phyloP scores from a whole-genome alignment of 1,284 basidiomycete genomes.

The Ustilago curta region DNA sequence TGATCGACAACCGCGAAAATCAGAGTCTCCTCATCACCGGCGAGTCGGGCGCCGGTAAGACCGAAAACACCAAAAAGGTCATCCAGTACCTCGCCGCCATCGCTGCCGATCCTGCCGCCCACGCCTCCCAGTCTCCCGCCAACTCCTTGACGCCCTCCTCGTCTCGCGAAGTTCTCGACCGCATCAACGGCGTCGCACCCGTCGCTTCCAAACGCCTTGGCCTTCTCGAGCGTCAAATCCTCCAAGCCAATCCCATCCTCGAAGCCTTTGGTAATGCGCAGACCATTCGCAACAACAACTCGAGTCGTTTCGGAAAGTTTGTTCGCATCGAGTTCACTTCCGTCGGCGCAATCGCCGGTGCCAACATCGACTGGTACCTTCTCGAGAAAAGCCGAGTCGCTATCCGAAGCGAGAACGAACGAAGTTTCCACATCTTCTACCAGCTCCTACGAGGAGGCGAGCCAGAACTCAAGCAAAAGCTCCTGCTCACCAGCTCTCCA shows the following conservation, averaged over 20 bases:
- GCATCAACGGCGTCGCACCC: constrained; percentile 55
- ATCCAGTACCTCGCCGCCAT: constrained; percentile 99
- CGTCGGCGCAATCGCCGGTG: constrained; percentile 93
- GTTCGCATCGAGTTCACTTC: constrained; percentile 95
- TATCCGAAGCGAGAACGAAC: constrained; percentile 73
- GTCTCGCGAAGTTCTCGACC: constrained; percentile 60
- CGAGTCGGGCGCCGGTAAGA: constrained; percentile 99
- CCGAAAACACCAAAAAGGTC: constrained; percentile 99
- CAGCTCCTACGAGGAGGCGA: constrained; percentile 74
- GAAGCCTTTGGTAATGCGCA: constrained; percentile 99
- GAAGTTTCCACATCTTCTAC: constrained; percentile 98
- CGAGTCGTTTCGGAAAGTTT: constrained; percentile 96
- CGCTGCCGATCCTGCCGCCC: constrained; percentile 74
- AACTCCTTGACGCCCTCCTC: constrained; percentile 52
- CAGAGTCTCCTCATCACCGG: constrained; percentile 99
- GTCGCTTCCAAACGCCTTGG: constrained; percentile 74
- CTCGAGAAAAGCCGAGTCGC: constrained; percentile 94
- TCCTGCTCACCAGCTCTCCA: constrained; percentile 78
- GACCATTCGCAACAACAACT: constrained; percentile 98
- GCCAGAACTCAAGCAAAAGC: constrained; percentile 71
- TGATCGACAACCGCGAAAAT: constrained; percentile 96
- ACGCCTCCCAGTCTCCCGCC: constrained; percentile 33
- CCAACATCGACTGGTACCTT: constrained; percentile 99
- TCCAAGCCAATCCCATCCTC: constrained; percentile 97
- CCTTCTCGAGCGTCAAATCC: constrained; percentile 92